These are phyloP conservation scores for Ceratocystis harringtonii DNA, from an alignment of 2,329 filamentous ascomycete species.

Conservation along the genomic window DNA sequence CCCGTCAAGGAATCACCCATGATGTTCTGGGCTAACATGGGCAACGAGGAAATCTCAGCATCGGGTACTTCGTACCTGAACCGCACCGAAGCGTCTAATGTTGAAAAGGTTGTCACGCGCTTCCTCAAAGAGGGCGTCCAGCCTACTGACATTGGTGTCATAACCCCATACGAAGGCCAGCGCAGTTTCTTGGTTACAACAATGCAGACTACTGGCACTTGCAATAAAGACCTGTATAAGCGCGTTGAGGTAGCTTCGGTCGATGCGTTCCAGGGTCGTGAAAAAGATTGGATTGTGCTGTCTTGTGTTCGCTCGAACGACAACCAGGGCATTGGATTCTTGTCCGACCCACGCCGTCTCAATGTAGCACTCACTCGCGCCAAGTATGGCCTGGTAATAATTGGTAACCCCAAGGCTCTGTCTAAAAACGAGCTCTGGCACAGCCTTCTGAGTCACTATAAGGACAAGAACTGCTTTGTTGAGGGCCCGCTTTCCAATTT, in stretches of 20 bases:
- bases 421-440: conserved; percentile 98
- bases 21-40: conserved; percentile 99
- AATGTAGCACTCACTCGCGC: conserved; percentile 95
- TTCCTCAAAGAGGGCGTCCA: conserved; percentile 99
- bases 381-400: conserved; percentile 89
- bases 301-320: conserved; percentile 98
- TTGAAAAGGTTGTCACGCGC: conserved; percentile 94
- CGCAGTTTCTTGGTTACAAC: conserved; percentile 96
- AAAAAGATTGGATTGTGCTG: conserved; percentile 97
- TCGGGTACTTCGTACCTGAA: conserved; percentile 97
- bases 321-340: conserved; percentile 95
- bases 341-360: conserved; percentile 91
- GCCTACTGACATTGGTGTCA: conserved; percentile 85
- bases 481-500: conserved; percentile 90
- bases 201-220: conserved; percentile 96
- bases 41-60: conserved; percentile 94
- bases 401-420: conserved; percentile 93
- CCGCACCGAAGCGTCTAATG: conserved; percentile 89
- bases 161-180: conserved; percentile 96
- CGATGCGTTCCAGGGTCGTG: conserved; percentile 94
- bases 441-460: conserved; percentile 86
- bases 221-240: conserved; percentile 98
- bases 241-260: conserved; percentile 97
- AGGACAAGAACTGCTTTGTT: conserved; percentile 88
- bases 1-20: conserved; percentile 85